Evolutionary conservation across 768 basidiomycete genomes (phyloP).

Genomic region (Tephrocybe rancida): DNA sequence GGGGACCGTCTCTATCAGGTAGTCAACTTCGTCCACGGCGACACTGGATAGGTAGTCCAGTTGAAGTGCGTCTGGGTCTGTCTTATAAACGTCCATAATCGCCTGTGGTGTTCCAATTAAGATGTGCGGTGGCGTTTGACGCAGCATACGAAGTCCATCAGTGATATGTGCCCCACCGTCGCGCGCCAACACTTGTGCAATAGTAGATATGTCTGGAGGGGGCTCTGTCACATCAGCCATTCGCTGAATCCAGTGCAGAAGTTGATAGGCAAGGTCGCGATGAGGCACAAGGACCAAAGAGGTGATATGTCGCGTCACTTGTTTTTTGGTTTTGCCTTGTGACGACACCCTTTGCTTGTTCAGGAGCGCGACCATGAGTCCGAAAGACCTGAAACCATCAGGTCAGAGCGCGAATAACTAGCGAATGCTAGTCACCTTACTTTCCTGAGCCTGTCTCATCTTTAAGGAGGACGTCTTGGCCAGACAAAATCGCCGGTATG

Average conservation of each 20-base stretch:
- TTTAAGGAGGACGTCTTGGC: conserved; percentile 64
- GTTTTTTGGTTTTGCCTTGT: conserved; percentile 21
- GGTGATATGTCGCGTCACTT: conserved; percentile 38
- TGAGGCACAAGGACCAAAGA: conserved; percentile 74
- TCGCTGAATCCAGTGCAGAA: conserved; percentile 63
- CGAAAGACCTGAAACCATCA: conserved; percentile 61
- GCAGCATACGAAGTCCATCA: conserved; percentile 39
- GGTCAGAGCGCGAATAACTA: conserved; percentile 1
- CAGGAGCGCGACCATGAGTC: conserved; percentile 64
- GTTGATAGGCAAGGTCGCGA: conserved; percentile 69
- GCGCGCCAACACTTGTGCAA: conserved; percentile 67
- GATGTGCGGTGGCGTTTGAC: conserved; percentile 57
- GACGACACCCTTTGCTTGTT: conserved; percentile 47
- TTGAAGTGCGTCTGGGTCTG: conserved; percentile 44
- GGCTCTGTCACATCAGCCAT: conserved; percentile 38
- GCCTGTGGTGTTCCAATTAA: conserved; percentile 76
- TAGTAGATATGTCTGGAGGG: conserved; percentile 36
- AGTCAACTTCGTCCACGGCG: conserved; percentile 79
- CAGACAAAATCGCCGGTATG: conserved; percentile 59
- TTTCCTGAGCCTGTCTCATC: conserved; percentile 82
- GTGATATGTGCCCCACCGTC: conserved; percentile 43
- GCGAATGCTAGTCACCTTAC: conserved; percentile 41
- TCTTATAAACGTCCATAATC: conserved; percentile 54
- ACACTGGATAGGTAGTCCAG: conserved; percentile 54
- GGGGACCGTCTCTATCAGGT: conserved; percentile 60